phyloP scores from a whole-genome alignment of 2,329 filamentous ascomycete species.

The Magnaporthales sp. region DNA sequence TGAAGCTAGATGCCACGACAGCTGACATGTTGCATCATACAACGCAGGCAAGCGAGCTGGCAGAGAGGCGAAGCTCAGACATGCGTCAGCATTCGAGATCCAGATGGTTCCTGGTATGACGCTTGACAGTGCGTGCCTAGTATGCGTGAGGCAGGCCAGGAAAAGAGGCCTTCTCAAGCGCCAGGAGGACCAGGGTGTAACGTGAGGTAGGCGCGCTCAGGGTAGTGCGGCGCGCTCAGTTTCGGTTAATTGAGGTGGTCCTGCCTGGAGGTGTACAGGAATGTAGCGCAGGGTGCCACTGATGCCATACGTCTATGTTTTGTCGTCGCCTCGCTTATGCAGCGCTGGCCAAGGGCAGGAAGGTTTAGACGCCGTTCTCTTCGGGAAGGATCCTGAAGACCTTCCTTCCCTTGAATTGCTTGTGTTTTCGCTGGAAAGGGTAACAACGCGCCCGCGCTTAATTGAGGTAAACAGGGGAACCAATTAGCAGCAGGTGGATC shows the following conservation, averaged over 20 bases:
- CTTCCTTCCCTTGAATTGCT: not conserved
- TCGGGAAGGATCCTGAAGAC: not conserved
- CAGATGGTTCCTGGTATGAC: too few relatives aligned
- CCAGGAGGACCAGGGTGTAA: not conserved
- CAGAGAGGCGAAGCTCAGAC: too few relatives aligned
- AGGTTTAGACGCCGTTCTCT: not conserved
- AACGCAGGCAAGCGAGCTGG: not conserved
- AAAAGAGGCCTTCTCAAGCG: not conserved
- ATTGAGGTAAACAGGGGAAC: not conserved
- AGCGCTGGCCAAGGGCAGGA: not conserved
- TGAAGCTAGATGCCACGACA: constrained; percentile 31
- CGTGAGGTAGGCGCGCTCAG: not conserved
- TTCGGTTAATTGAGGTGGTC: not conserved
- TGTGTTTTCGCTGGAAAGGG: not conserved
- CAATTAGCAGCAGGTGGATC: not conserved
- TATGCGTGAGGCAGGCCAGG: not conserved
- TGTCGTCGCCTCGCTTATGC: not conserved
- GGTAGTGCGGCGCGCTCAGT: not conserved
- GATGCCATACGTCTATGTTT: not conserved
- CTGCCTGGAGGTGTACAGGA: not conserved
- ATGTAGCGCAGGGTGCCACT: not conserved
- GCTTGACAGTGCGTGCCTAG: too few relatives aligned
- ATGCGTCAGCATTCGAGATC: not conserved
- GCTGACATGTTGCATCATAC: constrained; percentile 19
- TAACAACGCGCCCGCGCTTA: not conserved